Evolutionary conservation across 768 basidiomycete genomes (phyloP).

Genomic region (Auricularia sp.): DNA sequence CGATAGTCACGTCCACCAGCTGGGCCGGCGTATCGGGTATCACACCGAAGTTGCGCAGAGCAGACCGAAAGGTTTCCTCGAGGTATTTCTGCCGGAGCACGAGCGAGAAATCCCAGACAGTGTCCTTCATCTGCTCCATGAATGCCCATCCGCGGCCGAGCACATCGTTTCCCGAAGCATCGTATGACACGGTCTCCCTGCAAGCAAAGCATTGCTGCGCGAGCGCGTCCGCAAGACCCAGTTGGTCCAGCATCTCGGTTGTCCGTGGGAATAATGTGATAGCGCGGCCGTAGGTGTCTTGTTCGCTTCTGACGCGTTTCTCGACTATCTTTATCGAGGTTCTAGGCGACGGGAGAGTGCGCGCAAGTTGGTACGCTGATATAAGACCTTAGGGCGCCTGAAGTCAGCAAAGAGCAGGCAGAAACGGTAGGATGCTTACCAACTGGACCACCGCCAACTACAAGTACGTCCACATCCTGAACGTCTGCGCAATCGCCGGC

Average conservation of each 20-base stretch:
- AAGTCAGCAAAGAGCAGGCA: neutral
- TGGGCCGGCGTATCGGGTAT: neutral
- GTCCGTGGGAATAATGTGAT: constrained; percentile 7
- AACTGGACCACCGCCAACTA: constrained; percentile 8
- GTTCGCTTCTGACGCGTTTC: neutral
- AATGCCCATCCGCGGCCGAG: constrained; percentile 4
- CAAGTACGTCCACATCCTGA: constrained; percentile 1
- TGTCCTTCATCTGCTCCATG: constrained; percentile 3
- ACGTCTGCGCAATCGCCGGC: too few relatives aligned
- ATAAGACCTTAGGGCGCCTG: neutral
- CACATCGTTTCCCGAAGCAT: neutral
- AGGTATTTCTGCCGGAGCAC: constrained; percentile 6
- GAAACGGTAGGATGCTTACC: neutral
- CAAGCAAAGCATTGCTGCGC: neutral
- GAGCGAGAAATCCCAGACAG: constrained; percentile 5
- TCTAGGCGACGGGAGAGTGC: neutral
- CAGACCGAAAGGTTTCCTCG: constrained; percentile 3
- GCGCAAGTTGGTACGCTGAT: neutral
- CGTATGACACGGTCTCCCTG: constrained; percentile 6
- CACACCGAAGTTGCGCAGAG: neutral
- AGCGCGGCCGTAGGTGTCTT: constrained; percentile 8
- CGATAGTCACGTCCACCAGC: constrained; percentile 1
- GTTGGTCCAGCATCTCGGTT: constrained; percentile 6
- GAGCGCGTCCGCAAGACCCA: constrained; percentile 4
- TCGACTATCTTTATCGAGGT: neutral